Evolutionary conservation across 2,329 filamentous ascomycete species (phyloP).

Genomic region (Plenodomus lindquistii): DNA sequence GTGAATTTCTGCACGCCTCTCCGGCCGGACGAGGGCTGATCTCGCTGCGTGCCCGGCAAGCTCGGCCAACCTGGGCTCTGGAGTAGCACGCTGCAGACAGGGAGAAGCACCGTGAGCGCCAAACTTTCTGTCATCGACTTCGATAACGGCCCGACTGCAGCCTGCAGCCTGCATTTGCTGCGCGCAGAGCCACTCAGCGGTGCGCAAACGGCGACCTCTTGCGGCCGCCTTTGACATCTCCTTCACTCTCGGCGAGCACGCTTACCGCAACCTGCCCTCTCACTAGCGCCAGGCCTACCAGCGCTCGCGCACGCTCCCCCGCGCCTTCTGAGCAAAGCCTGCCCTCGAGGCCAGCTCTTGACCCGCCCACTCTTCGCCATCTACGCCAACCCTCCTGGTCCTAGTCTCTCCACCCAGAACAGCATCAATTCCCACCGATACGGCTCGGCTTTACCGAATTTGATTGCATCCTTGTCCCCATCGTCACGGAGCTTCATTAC

Average conservation of each 20-base stretch:
- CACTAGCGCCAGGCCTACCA: slow-evolving; percentile 17
- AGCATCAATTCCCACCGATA: slow-evolving; percentile 36
- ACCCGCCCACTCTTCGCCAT: slow-evolving; percentile 21
- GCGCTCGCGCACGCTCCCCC: slow-evolving; percentile 19
- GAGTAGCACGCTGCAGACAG: slow-evolving; percentile 26
- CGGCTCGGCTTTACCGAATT: slow-evolving; percentile 44
- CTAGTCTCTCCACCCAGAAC: slow-evolving; percentile 32
- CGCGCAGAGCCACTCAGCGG: slow-evolving; percentile 16
- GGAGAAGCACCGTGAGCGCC: slow-evolving; percentile 24
- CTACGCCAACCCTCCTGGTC: slow-evolving; percentile 28
- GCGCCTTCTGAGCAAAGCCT: slow-evolving; percentile 16
- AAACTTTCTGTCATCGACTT: slow-evolving; percentile 25
- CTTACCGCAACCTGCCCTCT: slow-evolving; percentile 19
- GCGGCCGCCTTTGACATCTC: slow-evolving; percentile 20
- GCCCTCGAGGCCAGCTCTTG: slow-evolving; percentile 9
- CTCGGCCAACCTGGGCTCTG: slow-evolving; percentile 39
- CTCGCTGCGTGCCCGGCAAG: slow-evolving; percentile 28
- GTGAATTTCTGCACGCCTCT: slow-evolving; percentile 24
- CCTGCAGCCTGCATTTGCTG: slow-evolving; percentile 10
- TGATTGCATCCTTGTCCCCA: slow-evolving; percentile 16
- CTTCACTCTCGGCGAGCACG: slow-evolving; percentile 27
- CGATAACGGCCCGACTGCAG: slow-evolving; percentile 40
- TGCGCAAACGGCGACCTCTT: slow-evolving; percentile 16
- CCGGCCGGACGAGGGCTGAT: slow-evolving; percentile 40
- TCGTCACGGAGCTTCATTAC: slow-evolving; percentile 39